A percentile compares a stretch with the other conserved stretches of the same genome.
Conservation (phyloP, 345 rosid genomes). For the Gossypium sturtianum region DNA sequence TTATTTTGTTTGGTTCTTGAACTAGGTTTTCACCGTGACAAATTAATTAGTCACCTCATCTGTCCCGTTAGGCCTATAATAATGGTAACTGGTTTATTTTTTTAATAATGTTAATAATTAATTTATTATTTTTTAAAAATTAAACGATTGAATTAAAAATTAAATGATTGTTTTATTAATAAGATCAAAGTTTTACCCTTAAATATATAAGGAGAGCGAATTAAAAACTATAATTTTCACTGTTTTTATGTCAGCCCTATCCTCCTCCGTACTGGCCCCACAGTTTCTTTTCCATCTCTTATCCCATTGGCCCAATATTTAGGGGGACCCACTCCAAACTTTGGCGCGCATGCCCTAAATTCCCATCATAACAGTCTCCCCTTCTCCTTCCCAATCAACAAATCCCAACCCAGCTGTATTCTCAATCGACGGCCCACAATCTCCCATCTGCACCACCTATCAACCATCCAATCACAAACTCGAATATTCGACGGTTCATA, state of each 20-base stretch:
- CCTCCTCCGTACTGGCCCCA: conserved; percentile 8
- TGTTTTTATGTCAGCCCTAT: too few relatives aligned
- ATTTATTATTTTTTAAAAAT: too few relatives aligned
- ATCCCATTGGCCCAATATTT: background rate
- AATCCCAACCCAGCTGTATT: conserved; percentile 19
- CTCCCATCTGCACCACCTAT: background rate
- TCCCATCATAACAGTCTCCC: background rate
- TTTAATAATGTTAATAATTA: too few relatives aligned
- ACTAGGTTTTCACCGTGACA: too few relatives aligned
- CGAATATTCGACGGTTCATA: conserved; percentile 8
- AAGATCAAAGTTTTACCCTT: too few relatives aligned
- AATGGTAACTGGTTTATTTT: too few relatives aligned
- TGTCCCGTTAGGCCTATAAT: fast-evolving
- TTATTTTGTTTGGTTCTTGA: too few relatives aligned
- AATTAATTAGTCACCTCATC: too few relatives aligned
- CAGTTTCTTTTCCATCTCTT: background rate
- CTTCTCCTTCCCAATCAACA: background rate
- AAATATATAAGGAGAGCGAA: too few relatives aligned
- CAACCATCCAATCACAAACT: background rate
- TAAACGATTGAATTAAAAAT: too few relatives aligned
- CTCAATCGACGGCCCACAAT: conserved; percentile 25
- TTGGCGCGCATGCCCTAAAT: conserved; percentile 21
- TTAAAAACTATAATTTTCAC: too few relatives aligned
- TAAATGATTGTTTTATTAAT: fast-evolving
- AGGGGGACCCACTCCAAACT: conserved; percentile 7